Conservation (phyloP, 1,284 basidiomycete genomes). For the Heterobasidion parviporum region DNA sequence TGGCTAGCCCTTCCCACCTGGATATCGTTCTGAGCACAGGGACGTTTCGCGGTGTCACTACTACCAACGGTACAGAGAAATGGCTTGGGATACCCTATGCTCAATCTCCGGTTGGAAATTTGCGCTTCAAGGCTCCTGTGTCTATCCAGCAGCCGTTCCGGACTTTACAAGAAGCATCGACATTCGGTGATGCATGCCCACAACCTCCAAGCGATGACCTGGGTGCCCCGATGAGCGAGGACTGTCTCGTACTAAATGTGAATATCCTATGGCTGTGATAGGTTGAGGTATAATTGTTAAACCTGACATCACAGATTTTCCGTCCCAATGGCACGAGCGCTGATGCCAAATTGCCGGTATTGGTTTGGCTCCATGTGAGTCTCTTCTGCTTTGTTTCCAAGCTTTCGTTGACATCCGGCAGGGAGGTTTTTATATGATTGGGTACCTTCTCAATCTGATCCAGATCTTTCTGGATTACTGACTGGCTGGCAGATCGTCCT, state of each 20-base stretch:
- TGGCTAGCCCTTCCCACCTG: background rate
- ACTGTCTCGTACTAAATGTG: constrained; percentile 48
- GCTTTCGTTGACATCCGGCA: background rate
- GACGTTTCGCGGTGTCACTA: constrained; percentile 33
- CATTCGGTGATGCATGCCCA: constrained; percentile 50
- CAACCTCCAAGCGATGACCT: constrained; percentile 26
- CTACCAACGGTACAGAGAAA: constrained; percentile 29
- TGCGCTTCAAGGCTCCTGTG: constrained; percentile 53
- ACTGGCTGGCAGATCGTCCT: background rate
- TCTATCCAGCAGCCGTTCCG: constrained; percentile 29
- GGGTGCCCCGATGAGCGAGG: constrained; percentile 42
- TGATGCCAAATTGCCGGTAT: constrained; percentile 9
- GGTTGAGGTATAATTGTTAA: background rate
- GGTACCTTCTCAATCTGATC: background rate
- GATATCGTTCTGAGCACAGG: constrained; percentile 31
- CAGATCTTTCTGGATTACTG: background rate
- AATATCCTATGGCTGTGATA: constrained; percentile 3
- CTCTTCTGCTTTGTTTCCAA: background rate
- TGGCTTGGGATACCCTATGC: constrained; percentile 66
- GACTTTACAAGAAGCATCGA: constrained; percentile 32
- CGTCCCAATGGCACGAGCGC: constrained; percentile 8
- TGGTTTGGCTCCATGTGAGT: constrained; percentile 14
- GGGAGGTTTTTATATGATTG: constrained; percentile 1
- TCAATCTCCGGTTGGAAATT: constrained; percentile 40
- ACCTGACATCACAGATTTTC: constrained; percentile 6